phyloP scores from a whole-genome alignment of 73 alveolate species.

The Tetrahymena malaccensis region DNA sequence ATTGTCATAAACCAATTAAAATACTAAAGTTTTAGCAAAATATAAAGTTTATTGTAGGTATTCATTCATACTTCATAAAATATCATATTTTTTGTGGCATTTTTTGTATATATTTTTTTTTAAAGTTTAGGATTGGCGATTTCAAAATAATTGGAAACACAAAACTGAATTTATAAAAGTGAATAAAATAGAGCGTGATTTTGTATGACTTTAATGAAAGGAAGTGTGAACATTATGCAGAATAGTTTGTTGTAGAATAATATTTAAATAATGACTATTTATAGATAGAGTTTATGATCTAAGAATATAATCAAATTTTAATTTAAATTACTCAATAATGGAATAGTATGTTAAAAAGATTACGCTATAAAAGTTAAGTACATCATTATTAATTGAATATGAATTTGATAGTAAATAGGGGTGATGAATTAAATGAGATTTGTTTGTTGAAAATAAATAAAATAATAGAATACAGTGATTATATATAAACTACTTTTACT shows the following conservation, averaged over 20 bases:
- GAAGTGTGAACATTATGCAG: too few relatives aligned
- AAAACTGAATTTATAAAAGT: too few relatives aligned
- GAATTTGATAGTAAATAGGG: background rate
- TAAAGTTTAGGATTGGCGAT: too few relatives aligned
- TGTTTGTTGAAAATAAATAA: background rate
- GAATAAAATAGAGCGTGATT: too few relatives aligned
- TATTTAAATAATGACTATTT: background rate
- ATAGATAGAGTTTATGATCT: background rate
- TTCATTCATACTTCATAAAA: too few relatives aligned
- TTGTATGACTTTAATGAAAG: too few relatives aligned
- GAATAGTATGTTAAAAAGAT: background rate
- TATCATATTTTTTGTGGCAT: too few relatives aligned
- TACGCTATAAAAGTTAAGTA: background rate
- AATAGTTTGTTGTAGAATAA: background rate
- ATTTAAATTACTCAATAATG: background rate
- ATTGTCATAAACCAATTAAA: too few relatives aligned
- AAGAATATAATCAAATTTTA: background rate
- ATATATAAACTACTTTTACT: background rate
- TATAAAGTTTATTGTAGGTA: too few relatives aligned
- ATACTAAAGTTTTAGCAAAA: too few relatives aligned
- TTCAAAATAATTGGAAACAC: too few relatives aligned
- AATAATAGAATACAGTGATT: background rate
- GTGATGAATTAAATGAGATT: background rate
- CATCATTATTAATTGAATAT: background rate
- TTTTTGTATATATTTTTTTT: too few relatives aligned